phyloP scores from a whole-genome alignment of 352 stramenopile species.

The Phytophthora nicotianae region DNA sequence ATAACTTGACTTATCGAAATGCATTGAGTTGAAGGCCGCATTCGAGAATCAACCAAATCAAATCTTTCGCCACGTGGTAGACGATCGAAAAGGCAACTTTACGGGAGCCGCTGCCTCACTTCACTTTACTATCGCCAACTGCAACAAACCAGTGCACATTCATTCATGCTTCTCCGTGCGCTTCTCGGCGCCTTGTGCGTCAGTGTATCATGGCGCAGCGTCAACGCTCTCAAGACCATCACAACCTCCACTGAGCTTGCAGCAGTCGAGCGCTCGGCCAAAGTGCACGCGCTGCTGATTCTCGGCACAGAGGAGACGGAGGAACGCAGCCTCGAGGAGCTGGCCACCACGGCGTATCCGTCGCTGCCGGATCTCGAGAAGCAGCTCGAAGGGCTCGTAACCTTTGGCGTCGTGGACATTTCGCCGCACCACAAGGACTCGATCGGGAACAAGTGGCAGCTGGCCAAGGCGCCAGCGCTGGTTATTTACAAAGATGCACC shows the following conservation, averaged over 20 bases:
- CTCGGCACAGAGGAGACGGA: slow-evolving; percentile 22
- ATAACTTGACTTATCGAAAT: slow-evolving; percentile 7
- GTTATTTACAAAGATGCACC: slow-evolving; percentile 66
- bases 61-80: slow-evolving; percentile 35
- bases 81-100: not conserved
- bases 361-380: slow-evolving; percentile 45
- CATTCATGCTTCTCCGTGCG: slow-evolving; percentile 17
- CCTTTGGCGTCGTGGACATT: slow-evolving; percentile 53
- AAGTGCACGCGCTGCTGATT: slow-evolving; percentile 42
- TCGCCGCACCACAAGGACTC: slow-evolving; percentile 32
- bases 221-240: slow-evolving; percentile 29
- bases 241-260: slow-evolving; percentile 28
- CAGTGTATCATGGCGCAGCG: slow-evolving; percentile 16
- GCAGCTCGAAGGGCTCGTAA: slow-evolving; percentile 48
- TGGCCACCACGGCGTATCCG: slow-evolving; percentile 42
- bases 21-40: slow-evolving; percentile 17
- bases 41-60: slow-evolving; percentile 14
- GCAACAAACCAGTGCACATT: slow-evolving; percentile 10
- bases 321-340: slow-evolving; percentile 29
- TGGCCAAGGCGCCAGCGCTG: slow-evolving; percentile 51
- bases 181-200: slow-evolving; percentile 27
- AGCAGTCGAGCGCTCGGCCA: slow-evolving; percentile 37
- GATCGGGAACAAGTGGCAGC: slow-evolving; percentile 62
- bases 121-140: slow-evolving; percentile 20
- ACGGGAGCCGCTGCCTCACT: slow-evolving; percentile 14